Conservation (phyloP, 768 basidiomycete genomes). For the Lentinula sp. region DNA sequence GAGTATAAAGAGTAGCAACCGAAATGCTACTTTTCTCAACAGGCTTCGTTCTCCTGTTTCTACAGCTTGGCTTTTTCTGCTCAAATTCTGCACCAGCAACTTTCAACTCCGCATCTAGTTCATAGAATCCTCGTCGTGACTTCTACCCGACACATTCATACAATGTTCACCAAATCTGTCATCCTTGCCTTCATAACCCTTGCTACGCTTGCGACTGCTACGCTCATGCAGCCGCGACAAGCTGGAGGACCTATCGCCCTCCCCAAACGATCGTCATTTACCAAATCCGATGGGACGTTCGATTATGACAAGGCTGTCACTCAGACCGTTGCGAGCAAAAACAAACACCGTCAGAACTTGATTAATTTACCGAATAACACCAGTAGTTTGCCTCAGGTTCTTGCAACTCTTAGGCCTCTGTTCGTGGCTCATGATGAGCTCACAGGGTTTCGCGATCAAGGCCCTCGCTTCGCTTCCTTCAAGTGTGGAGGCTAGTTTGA, state of each 20-base stretch:
- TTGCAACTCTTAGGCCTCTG: too few species aligned
- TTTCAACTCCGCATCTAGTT: too few species aligned
- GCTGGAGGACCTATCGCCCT: constrained; percentile 9
- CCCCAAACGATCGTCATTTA: constrained; percentile 7
- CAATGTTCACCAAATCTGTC: background rate
- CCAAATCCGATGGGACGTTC: constrained; percentile 15
- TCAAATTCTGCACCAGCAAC: too few species aligned
- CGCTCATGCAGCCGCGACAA: background rate
- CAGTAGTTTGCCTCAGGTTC: constrained; percentile 6
- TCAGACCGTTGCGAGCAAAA: constrained; percentile 11
- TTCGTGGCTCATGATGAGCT: background rate
- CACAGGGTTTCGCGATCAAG: constrained; percentile 24
- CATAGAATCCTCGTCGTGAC: too few species aligned
- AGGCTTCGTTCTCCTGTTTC: too few species aligned
- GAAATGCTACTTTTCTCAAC: too few species aligned
- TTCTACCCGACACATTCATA: background rate
- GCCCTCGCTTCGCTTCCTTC: constrained; percentile 16
- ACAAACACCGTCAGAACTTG: constrained; percentile 20
- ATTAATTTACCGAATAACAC: constrained; percentile 15
- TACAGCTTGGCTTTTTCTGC: too few species aligned
- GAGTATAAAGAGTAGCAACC: too few species aligned
- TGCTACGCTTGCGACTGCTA: background rate
- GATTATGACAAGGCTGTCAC: constrained; percentile 12
- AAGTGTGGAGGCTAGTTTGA: constrained; percentile 13
- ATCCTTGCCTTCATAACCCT: background rate